Evolutionary conservation across 495 filamentous ascomycete species (phyloP).

Genomic region (Aspergillus avenaceus): DNA sequence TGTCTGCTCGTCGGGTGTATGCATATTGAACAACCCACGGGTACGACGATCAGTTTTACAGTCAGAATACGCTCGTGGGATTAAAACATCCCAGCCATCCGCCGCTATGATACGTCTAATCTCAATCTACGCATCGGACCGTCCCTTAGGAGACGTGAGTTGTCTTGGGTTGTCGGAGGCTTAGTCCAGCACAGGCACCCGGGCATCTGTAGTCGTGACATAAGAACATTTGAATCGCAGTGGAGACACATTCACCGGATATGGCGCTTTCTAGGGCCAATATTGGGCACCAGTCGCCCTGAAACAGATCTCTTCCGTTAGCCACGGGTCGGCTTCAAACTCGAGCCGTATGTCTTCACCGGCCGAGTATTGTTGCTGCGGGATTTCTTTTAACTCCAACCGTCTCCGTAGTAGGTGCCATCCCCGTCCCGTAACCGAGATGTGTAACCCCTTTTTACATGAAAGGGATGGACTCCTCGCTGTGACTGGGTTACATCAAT

Average conservation of each 20-base stretch:
- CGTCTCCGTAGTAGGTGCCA: background rate
- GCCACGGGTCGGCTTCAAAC: conserved; percentile 5
- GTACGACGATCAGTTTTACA: too few species aligned
- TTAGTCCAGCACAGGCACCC: background rate
- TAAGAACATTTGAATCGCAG: background rate
- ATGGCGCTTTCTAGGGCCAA: background rate
- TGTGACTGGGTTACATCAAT: background rate
- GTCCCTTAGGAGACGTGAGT: background rate
- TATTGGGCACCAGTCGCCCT: background rate
- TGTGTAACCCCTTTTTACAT: background rate
- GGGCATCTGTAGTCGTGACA: background rate
- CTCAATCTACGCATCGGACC: background rate
- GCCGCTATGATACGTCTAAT: background rate
- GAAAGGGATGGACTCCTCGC: background rate
- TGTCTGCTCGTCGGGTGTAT: too few species aligned
- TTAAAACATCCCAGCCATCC: background rate
- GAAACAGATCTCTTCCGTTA: conserved; percentile 3
- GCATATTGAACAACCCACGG: too few species aligned
- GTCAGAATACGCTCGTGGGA: too few species aligned
- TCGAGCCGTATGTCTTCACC: conserved; percentile 1
- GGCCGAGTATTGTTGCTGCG: background rate
- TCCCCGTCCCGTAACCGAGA: conserved; percentile 1
- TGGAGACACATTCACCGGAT: background rate
- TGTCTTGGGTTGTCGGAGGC: background rate
- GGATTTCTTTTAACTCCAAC: conserved; percentile 3